Percentiles rank a stretch among this genome's conserved stretches.
phyloP scores from a whole-genome alignment of 2,329 filamentous ascomycete species.

The Stemphylium beticola region DNA sequence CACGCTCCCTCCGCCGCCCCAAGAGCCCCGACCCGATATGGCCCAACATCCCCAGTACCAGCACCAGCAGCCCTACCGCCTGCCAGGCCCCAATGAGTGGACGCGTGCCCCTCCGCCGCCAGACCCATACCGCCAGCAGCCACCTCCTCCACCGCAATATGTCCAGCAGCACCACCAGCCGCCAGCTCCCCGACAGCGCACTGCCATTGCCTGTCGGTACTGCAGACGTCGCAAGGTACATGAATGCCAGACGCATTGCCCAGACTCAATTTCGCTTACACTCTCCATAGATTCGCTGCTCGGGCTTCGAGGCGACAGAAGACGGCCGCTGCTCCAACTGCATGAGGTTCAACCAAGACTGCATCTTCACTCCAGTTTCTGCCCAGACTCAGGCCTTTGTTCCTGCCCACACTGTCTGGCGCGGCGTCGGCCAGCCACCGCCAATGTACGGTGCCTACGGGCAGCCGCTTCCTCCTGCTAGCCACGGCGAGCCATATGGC shows the following conservation, averaged over 20 bases:
- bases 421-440: conserved; percentile 52
- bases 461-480: conserved; percentile 53
- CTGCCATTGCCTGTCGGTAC: conserved; percentile 66
- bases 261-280: conserved; percentile 18
- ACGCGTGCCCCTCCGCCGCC: conserved; percentile 47
- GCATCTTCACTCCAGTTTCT: conserved; percentile 77
- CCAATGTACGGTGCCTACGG: conserved; percentile 61
- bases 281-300: conserved; percentile 70
- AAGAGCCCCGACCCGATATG: conserved; percentile 53
- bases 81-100: conserved; percentile 57
- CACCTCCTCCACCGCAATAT: conserved; percentile 50
- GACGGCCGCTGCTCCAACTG: conserved; percentile 77
- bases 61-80: conserved; percentile 51
- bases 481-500: conserved; percentile 43
- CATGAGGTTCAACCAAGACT: conserved; percentile 75
- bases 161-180: conserved; percentile 48
- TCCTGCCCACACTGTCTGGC: conserved; percentile 71
- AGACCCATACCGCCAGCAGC: conserved; percentile 49
- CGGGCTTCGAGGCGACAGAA: conserved; percentile 73
- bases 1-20: conserved; percentile 42
- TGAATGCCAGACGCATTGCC: not conserved
- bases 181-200: conserved; percentile 64
- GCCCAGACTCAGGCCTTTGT: conserved; percentile 78
- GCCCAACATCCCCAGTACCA: conserved; percentile 53
- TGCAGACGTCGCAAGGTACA: conserved; percentile 65